phyloP scores from a whole-genome alignment of 2,329 filamentous ascomycete species.

The Aspergillus cejpii region DNA sequence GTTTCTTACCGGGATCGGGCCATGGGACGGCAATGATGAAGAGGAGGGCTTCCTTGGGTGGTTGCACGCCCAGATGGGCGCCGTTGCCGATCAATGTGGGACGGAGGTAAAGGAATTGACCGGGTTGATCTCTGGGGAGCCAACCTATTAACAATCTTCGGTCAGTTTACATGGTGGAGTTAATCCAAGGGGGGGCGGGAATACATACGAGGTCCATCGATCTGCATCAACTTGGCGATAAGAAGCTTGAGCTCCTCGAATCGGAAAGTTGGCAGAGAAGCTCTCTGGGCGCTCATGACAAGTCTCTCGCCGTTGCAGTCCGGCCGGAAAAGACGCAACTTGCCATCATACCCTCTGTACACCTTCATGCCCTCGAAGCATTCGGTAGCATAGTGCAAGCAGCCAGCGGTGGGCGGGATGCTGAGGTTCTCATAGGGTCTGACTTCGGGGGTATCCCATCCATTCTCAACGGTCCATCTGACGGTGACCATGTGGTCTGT shows the following conservation, averaged over 20 bases:
- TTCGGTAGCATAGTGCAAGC: constrained; percentile 82
- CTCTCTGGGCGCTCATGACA: constrained; percentile 51
- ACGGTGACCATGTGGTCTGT: constrained; percentile 87
- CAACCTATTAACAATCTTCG: constrained; percentile 51
- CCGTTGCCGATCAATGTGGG: constrained; percentile 83
- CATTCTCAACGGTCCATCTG: constrained; percentile 56
- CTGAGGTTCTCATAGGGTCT: constrained; percentile 69
- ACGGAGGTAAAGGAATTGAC: constrained; percentile 73
- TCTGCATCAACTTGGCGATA: constrained; percentile 64
- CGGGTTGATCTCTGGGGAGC: constrained; percentile 59
- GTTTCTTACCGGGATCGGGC: constrained; percentile 29
- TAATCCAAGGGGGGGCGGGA: constrained; percentile 27
- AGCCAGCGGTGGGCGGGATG: constrained; percentile 73
- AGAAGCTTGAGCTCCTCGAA: constrained; percentile 66
- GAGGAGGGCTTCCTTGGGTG: constrained; percentile 76
- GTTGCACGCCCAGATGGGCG: constrained; percentile 70
- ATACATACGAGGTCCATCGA: constrained; percentile 49
- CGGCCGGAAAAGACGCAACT: constrained; percentile 70
- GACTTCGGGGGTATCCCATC: constrained; percentile 69
- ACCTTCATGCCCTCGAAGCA: constrained; percentile 85
- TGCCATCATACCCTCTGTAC: constrained; percentile 61
- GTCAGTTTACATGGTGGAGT: not conserved
- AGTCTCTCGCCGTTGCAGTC: constrained; percentile 64
- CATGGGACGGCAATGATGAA: constrained; percentile 62
- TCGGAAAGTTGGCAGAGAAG: constrained; percentile 68